phyloP scores from a whole-genome alignment of 1,284 basidiomycete species.

The Apiotrichum laibachii region DNA sequence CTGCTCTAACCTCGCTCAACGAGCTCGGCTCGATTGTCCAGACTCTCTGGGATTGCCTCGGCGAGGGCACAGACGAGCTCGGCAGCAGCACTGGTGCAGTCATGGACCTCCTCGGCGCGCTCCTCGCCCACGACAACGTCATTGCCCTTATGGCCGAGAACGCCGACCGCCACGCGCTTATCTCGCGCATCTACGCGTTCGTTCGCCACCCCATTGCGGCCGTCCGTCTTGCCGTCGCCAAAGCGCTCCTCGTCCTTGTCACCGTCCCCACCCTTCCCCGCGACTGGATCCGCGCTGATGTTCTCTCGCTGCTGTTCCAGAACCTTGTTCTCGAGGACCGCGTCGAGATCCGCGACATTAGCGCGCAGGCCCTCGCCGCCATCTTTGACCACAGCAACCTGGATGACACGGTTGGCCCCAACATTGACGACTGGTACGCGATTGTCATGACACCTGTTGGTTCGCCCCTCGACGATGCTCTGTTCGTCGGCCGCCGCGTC shows the following conservation, averaged over 20 bases:
- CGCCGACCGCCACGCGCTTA: conserved; percentile 58
- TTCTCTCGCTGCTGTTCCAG: conserved; percentile 85
- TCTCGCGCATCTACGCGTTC: conserved; percentile 89
- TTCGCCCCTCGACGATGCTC: conserved; percentile 66
- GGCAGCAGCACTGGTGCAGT: conserved; percentile 95
- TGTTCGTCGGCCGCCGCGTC: conserved; percentile 60
- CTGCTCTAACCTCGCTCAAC: conserved; percentile 64
- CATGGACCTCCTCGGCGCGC: conserved; percentile 76
- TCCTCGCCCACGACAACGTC: conserved; percentile 33
- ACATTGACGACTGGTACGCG: conserved; percentile 66
- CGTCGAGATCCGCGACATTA: conserved; percentile 74
- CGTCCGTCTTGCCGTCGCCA: conserved; percentile 89
- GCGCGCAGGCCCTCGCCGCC: conserved; percentile 73
- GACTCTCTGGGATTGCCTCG: conserved; percentile 87
- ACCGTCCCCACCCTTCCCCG: conserved; percentile 67
- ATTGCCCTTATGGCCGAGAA: conserved; percentile 30
- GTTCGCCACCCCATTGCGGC: conserved; percentile 95
- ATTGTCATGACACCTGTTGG: conserved; percentile 91
- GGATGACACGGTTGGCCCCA: conserved; percentile 33
- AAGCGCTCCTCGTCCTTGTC: conserved; percentile 85
- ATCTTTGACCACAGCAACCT: conserved; percentile 59
- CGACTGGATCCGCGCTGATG: conserved; percentile 76
- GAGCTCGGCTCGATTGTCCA: conserved; percentile 70
- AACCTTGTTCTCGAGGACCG: conserved; percentile 94
- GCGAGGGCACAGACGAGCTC: conserved; percentile 92